Conservation (phyloP, 352 stramenopile genomes). For the Halophytophthora polymorphica region DNA sequence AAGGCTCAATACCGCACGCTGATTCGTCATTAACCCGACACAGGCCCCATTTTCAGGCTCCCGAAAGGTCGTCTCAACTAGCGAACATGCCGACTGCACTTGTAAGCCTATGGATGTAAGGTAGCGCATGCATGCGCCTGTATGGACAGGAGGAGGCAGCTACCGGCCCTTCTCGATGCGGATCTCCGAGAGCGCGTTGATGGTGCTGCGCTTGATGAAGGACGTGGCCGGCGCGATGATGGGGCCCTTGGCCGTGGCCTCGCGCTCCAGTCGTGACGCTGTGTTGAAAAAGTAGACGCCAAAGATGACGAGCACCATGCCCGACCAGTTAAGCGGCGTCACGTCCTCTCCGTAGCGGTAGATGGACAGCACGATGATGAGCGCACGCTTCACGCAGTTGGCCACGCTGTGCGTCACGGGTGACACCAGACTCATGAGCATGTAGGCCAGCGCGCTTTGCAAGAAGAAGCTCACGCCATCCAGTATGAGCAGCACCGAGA, state of each 20-base stretch:
- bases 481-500: constrained; percentile 52
- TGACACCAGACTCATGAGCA: constrained; percentile 89
- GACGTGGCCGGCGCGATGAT: constrained; percentile 27
- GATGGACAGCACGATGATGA: constrained; percentile 90
- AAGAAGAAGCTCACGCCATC: constrained; percentile 88
- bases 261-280: constrained; percentile 60
- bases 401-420: constrained; percentile 89
- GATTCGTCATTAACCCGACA: too few relatives aligned
- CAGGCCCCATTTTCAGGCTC: too few relatives aligned
- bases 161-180: constrained; percentile 48
- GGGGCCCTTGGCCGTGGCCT: constrained; percentile 21
- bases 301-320: constrained; percentile 84
- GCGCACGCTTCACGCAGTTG: constrained; percentile 88
- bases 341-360: constrained; percentile 87
- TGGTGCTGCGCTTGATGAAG: constrained; percentile 53
- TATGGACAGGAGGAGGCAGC: constrained; percentile 1
- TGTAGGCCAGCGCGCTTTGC: constrained; percentile 88
- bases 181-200: constrained; percentile 60
- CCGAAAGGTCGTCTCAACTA: too few relatives aligned
- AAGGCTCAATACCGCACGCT: too few relatives aligned
- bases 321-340: constrained; percentile 77
- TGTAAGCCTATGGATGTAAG: too few relatives aligned
- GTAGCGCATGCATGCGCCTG: too few relatives aligned
- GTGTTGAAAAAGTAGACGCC: constrained; percentile 89
- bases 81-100: too few relatives aligned